These are phyloP conservation scores for Escovopsis sp. DNA, from an alignment of 2,329 filamentous ascomycete genomes.

Conservation along the genomic window DNA sequence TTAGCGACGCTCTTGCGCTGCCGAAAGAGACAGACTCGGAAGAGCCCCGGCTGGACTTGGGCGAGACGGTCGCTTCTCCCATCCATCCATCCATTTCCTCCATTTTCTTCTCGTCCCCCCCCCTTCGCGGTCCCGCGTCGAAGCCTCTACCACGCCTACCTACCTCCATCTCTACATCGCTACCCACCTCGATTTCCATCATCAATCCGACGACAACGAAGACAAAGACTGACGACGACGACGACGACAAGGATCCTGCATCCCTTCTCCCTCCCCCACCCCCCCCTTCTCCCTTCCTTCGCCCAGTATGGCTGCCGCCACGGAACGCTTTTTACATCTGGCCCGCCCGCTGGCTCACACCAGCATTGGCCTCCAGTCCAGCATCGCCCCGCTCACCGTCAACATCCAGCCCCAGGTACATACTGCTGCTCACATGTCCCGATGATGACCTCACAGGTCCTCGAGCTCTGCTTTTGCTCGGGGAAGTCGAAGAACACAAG, in stretches of 20 bases:
- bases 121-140: neutral
- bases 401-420: slow-evolving; percentile 89
- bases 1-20: slow-evolving; percentile 17
- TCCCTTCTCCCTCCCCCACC: slow-evolving; percentile 1
- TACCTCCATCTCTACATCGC: no score
- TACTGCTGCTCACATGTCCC: slow-evolving; percentile 8
- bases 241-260: neutral
- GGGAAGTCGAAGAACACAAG: no score
- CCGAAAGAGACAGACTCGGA: slow-evolving; percentile 10
- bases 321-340: slow-evolving; percentile 85
- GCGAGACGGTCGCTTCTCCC: no score
- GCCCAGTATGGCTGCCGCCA: slow-evolving; percentile 63
- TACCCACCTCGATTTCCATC: slow-evolving; percentile 5
- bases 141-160: no score
- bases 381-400: slow-evolving; percentile 82
- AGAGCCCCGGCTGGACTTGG: slow-evolving; percentile 2
- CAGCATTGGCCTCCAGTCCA: slow-evolving; percentile 63
- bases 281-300: slow-evolving; percentile 11
- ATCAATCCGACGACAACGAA: neutral
- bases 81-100: no score
- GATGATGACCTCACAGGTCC: neutral
- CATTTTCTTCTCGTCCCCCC: slow-evolving; percentile 1
- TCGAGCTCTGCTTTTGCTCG: neutral
- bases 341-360: slow-evolving; percentile 81
- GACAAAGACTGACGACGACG: neutral